Evolutionary conservation across 306 rosid genomes (phyloP).

Genomic region (Quercus mongolica): DNA sequence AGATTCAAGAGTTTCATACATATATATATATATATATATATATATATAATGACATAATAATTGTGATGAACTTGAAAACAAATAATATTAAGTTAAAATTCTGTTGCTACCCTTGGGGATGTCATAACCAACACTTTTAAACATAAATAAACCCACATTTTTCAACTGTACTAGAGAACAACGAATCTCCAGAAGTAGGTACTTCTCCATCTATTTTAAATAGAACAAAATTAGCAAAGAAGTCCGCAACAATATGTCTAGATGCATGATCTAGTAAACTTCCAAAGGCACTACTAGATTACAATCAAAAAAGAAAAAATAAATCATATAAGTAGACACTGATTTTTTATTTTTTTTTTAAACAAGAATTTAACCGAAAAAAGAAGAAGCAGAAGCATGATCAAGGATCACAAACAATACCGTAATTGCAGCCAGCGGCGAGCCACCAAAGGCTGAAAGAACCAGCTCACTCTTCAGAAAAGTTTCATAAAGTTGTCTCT

Average conservation of each 20-base stretch:
- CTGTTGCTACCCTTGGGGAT: not conserved
- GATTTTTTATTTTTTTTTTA: not conserved
- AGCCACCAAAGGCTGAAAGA: constrained; percentile 91
- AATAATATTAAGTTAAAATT: not conserved
- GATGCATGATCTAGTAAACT: not conserved
- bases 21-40: too few relatives aligned
- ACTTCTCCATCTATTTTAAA: not conserved
- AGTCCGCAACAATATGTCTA: not conserved
- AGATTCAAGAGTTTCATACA: too few relatives aligned
- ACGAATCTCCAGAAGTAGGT: not conserved
- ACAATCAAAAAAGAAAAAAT: not conserved
- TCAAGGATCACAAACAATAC: constrained; percentile 34
- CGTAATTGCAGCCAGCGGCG: constrained; percentile 87
- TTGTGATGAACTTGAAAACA: not conserved
- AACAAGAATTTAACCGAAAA: not conserved
- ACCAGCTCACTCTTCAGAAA: constrained; percentile 78
- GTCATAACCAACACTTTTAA: not conserved
- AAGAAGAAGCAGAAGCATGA: constrained; percentile 3
- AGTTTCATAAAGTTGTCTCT: constrained; percentile 83
- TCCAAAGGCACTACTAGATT: not conserved
- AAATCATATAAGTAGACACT: too few relatives aligned
- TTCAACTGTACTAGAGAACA: not conserved
- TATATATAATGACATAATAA: not conserved
- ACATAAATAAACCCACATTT: not conserved
- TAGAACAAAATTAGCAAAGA: not conserved